Base-by-base conservation (phyloP, 2,329 filamentous ascomycete species). In the Blastomyces emzantsi region DNA sequence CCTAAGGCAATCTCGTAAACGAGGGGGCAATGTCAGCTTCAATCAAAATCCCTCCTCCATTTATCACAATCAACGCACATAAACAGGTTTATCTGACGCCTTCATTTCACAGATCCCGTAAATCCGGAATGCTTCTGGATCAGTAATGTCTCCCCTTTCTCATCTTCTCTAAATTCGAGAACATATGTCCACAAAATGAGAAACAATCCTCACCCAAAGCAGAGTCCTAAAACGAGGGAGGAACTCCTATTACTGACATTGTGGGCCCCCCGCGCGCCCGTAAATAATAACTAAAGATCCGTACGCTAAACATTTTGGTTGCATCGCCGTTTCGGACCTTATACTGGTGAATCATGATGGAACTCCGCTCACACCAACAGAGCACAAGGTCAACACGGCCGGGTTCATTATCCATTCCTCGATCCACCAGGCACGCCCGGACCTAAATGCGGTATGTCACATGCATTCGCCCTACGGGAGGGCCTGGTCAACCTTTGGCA, bases 381-480 rank as follows among this genome's bases (percentile, higher is more conserved):
- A 73, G 36, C 68, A 73, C 17, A 66, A 74, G 5, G 72, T 79
- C 63, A 81, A 80, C 67, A 75, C 75, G 0, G 78, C 79, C 1
- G 79, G 75, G 2, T 80, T 79, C 68, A 75, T 76, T 68, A 81
- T 81, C 63, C 79, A 81, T 66, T 69, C 71, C 6, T 74, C 74
- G 1, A 70, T 79, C 19, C 79, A 68, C 75, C 78, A 74, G 67
- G 73, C 87, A 86, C 75, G 87, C 86, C 77, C 78, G 3, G 76
- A 81, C 63, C 74, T 80, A 36, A 73, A 76, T 56, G 78, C 76
- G 49, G 77, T 77, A 0, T 77, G 76, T 51, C 79, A 81, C 64
- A 73, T 73, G 2, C 79, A 81, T 68, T 75, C 72, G 2, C 74
- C 78, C 28, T 75, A 79, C 63, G 79, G 79, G 2, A 71, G 77